Conservation (phyloP, 2,329 filamentous ascomycete species). For the Sphaerostilbella broomeana region DNA sequence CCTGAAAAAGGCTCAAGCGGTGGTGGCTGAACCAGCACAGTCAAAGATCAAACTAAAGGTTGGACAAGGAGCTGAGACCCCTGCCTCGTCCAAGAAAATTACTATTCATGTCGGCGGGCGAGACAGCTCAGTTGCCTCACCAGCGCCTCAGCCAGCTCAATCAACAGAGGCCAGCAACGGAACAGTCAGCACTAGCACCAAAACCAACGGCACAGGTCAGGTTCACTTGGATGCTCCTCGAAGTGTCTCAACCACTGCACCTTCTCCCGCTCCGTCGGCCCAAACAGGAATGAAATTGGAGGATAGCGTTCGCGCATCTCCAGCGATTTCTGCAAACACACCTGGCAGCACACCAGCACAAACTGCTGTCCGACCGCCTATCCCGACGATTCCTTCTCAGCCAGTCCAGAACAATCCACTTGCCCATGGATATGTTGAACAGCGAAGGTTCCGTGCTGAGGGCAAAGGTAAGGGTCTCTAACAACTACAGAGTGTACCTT, state of each 20-base stretch:
- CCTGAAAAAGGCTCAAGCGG: slow-evolving; percentile 63
- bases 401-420: slow-evolving; percentile 24
- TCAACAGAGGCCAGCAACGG: slow-evolving; percentile 19
- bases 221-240: slow-evolving; percentile 32
- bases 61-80: slow-evolving; percentile 39
- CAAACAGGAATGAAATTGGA: slow-evolving; percentile 31
- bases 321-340: slow-evolving; percentile 19
- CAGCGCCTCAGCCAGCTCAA: slow-evolving; percentile 34
- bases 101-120: slow-evolving; percentile 64
- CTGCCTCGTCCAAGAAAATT: slow-evolving; percentile 53
- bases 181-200: neutral
- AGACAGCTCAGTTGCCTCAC: slow-evolving; percentile 47
- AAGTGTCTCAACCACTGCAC: slow-evolving; percentile 32
- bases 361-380: slow-evolving; percentile 13
- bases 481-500: neutral
- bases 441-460: slow-evolving; percentile 31
- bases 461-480: slow-evolving; percentile 34
- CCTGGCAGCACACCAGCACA: slow-evolving; percentile 17
- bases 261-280: slow-evolving; percentile 41
- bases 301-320: slow-evolving; percentile 24
- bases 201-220: slow-evolving; percentile 11
- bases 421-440: slow-evolving; percentile 29
- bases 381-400: slow-evolving; percentile 14
- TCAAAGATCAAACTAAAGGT: slow-evolving; percentile 79
- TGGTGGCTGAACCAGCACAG: slow-evolving; percentile 64